Conservation (phyloP, 2,329 filamentous ascomycete species). For the Alternaria metachromatica region DNA sequence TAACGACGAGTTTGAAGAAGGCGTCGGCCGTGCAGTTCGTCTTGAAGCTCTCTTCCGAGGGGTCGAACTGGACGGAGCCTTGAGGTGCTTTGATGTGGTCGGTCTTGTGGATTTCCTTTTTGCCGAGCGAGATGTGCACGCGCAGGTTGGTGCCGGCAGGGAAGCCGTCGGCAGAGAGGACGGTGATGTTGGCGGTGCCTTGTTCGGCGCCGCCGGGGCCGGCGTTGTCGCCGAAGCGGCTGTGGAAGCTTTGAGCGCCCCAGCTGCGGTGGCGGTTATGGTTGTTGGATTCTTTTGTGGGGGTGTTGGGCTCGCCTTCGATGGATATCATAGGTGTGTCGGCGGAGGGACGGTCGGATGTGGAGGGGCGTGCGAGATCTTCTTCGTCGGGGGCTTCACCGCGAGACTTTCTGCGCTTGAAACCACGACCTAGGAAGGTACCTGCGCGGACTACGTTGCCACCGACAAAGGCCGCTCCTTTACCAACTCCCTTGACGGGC, state of each 20-base stretch:
- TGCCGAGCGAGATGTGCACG: constrained; percentile 71
- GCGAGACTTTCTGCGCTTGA: constrained; percentile 73
- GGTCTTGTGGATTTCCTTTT: constrained; percentile 86
- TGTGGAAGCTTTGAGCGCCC: constrained; percentile 52
- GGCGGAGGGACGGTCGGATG: constrained; percentile 45
- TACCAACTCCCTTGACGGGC: constrained; percentile 90
- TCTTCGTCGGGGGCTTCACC: constrained; percentile 50
- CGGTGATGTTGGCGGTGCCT: constrained; percentile 80
- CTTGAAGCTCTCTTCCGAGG: constrained; percentile 73
- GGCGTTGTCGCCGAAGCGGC: constrained; percentile 41
- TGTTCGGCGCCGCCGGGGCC: constrained; percentile 62
- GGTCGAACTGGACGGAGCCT: constrained; percentile 61
- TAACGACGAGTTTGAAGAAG: constrained; percentile 85
- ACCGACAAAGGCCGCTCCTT: constrained; percentile 73
- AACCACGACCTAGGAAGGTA: constrained; percentile 85
- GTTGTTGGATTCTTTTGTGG: constrained; percentile 18
- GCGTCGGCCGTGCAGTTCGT: constrained; percentile 79
- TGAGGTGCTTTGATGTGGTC: constrained; percentile 80
- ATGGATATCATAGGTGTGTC: constrained; percentile 43
- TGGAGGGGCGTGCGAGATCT: constrained; percentile 52
- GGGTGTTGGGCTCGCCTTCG: constrained; percentile 27
- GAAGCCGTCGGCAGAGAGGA: constrained; percentile 80
- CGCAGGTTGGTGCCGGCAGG: constrained; percentile 80
- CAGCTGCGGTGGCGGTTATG: constrained; percentile 46
- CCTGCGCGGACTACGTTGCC: constrained; percentile 88